Percentiles rank a stretch among this genome's conserved stretches.
Conservation (phyloP, 139 green algal genomes). For the Chlorella sp. region DNA sequence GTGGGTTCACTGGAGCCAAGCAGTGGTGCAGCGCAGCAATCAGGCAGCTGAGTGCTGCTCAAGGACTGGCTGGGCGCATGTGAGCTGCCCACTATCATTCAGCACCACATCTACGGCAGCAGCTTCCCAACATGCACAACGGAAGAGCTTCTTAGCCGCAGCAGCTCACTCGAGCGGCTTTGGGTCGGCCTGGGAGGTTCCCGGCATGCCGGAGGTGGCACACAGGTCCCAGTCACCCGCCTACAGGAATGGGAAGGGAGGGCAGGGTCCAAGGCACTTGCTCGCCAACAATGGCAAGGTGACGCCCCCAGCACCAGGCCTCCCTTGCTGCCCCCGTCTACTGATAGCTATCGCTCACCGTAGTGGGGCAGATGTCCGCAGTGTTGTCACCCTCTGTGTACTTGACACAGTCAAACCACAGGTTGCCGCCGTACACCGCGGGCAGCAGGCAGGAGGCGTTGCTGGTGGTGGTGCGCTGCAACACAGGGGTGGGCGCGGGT, state of each 20-base stretch:
- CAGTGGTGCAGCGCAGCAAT: not conserved
- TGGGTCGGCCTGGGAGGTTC: not conserved
- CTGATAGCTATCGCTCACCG: not conserved
- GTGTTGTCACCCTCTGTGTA: not conserved
- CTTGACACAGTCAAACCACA: constrained; percentile 18
- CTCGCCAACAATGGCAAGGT: too few relatives aligned
- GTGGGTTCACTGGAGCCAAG: too few relatives aligned
- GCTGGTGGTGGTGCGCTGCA: not conserved
- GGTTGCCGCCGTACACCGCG: constrained; percentile 21
- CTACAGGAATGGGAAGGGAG: too few relatives aligned
- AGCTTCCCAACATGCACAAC: too few relatives aligned
- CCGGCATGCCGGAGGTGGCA: not conserved
- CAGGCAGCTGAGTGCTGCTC: too few relatives aligned
- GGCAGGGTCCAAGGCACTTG: too few relatives aligned
- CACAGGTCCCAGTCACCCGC: not conserved
- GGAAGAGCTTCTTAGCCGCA: too few relatives aligned
- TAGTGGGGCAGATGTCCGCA: constrained; percentile 14
- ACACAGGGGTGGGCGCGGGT: not conserved
- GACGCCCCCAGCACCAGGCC: too few relatives aligned
- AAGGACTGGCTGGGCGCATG: too few relatives aligned
- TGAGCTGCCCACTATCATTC: too few relatives aligned
- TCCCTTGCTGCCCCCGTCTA: too few relatives aligned
- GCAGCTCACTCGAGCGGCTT: not conserved
- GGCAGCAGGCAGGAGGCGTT: constrained; percentile 32
- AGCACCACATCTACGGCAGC: too few relatives aligned